Evolutionary conservation across 352 stramenopile genomes (phyloP).

Genomic region (Phytopythium oedochilum): DNA sequence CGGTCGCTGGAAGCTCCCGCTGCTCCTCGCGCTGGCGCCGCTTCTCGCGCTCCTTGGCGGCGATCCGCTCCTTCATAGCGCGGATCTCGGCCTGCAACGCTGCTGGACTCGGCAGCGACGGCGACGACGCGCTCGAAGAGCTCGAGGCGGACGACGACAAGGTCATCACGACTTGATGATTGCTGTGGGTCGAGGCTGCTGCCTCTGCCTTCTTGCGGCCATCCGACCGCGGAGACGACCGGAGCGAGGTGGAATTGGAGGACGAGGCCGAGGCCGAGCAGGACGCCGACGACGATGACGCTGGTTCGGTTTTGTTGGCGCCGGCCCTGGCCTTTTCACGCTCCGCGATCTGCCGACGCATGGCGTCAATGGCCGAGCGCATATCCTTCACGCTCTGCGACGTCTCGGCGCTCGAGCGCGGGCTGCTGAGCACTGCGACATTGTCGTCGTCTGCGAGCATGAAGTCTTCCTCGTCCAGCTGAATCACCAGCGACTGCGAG

Average conservation of each 20-base stretch:
- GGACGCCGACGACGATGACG: slow-evolving; percentile 10
- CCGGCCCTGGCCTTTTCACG: slow-evolving; percentile 27
- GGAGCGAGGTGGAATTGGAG: neutral
- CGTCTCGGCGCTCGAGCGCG: slow-evolving; percentile 6
- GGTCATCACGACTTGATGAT: neutral
- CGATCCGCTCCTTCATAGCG: slow-evolving; percentile 27
- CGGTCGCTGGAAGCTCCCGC: neutral
- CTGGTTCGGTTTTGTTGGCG: neutral
- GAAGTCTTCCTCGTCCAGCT: slow-evolving; percentile 31
- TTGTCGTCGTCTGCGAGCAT: slow-evolving; percentile 10
- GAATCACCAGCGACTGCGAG: slow-evolving; percentile 68
- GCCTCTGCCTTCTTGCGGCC: neutral
- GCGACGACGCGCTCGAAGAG: neutral
- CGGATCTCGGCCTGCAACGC: slow-evolving; percentile 15
- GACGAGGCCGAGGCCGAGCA: slow-evolving; percentile 12
- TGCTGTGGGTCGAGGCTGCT: neutral
- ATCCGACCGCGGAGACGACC: neutral
- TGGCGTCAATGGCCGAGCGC: slow-evolving; percentile 40
- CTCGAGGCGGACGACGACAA: neutral
- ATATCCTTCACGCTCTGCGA: slow-evolving; percentile 13
- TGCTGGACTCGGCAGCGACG: neutral
- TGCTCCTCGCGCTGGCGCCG: neutral
- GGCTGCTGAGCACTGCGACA: neutral
- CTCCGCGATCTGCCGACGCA: slow-evolving; percentile 52
- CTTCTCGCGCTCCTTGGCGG: slow-evolving; percentile 20